phyloP scores from a whole-genome alignment of 2,329 filamentous ascomycete genomes.

The Raffaelea ambrosiae region DNA sequence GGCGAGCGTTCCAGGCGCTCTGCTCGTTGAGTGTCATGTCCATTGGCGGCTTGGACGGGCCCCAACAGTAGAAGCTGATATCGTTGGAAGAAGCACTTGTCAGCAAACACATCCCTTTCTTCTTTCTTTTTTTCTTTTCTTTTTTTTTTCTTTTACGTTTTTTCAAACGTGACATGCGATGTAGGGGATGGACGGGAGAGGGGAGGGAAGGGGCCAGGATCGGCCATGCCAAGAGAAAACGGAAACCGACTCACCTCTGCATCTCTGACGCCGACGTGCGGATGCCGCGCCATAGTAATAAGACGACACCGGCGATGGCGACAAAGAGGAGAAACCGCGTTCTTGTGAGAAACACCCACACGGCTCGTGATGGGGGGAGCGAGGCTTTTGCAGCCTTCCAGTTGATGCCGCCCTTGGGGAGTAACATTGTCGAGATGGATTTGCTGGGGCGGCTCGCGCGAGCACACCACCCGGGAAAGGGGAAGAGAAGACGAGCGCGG shows the following conservation, averaged over 20 bases:
- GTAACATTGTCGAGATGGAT: conserved; percentile 59
- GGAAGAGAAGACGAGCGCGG: not conserved
- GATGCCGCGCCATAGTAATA: conserved; percentile 85
- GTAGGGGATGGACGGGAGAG: not conserved
- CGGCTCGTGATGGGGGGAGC: conserved; percentile 66
- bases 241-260: conserved; percentile 61
- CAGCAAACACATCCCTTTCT: not conserved
- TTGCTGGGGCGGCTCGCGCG: conserved; percentile 28
- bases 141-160: too few species aligned
- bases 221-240: too few species aligned
- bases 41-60: conserved; percentile 90
- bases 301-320: conserved; percentile 58
- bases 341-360: conserved; percentile 62
- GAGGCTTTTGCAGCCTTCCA: conserved; percentile 85
- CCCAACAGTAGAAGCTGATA: conserved; percentile 93
- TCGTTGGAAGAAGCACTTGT: not conserved
- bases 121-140: too few species aligned
- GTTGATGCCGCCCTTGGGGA: conserved; percentile 79
- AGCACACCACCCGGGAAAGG: conserved; percentile 21
- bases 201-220: not conserved
- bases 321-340: conserved; percentile 71
- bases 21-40: conserved; percentile 90
- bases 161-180: too few species aligned
- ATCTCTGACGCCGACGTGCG: conserved; percentile 74
- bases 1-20: conserved; percentile 77